phyloP scores from a whole-genome alignment of 805 yeast species.

The Suhomyces sp. region DNA sequence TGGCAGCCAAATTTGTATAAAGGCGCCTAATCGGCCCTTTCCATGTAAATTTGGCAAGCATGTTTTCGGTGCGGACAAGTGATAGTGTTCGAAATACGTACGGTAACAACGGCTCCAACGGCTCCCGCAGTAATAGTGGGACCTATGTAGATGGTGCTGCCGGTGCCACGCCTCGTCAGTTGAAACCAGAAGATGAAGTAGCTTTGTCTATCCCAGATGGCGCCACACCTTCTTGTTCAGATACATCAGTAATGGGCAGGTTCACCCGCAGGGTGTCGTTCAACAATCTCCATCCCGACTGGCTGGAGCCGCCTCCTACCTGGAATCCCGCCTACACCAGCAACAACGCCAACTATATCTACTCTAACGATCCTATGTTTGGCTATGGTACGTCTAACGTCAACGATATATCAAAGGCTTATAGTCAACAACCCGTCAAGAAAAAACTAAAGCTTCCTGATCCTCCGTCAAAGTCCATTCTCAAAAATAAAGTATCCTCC shows the following conservation, averaged over 20 bases:
- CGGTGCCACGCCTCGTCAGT: constrained; percentile 2
- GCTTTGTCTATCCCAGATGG: neutral
- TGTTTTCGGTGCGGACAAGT: neutral
- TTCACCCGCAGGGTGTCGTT: constrained; percentile 43
- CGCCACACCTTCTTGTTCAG: neutral
- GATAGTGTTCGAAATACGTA: neutral
- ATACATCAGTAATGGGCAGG: neutral
- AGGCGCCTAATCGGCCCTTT: neutral
- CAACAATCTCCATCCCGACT: constrained; percentile 36
- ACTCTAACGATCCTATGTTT: constrained; percentile 15
- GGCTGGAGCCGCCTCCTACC: neutral
- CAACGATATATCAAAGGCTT: constrained; percentile 17
- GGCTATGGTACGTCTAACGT: constrained; percentile 19
- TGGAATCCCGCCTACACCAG: constrained; percentile 3
- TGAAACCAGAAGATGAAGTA: neutral
- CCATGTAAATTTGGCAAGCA: neutral
- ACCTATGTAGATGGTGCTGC: neutral
- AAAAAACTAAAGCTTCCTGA: constrained; percentile 20
- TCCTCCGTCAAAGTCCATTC: constrained; percentile 38
- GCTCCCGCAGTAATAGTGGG: neutral
- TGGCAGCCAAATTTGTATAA: neutral
- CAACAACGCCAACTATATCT: constrained; percentile 1
- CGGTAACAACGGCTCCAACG: neutral
- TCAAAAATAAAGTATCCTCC: constrained; percentile 34
- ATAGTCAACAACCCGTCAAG: constrained; percentile 8